Evolutionary conservation across 75 land plant species (phyloP).

Genomic region (Sequoia sempervirens): DNA sequence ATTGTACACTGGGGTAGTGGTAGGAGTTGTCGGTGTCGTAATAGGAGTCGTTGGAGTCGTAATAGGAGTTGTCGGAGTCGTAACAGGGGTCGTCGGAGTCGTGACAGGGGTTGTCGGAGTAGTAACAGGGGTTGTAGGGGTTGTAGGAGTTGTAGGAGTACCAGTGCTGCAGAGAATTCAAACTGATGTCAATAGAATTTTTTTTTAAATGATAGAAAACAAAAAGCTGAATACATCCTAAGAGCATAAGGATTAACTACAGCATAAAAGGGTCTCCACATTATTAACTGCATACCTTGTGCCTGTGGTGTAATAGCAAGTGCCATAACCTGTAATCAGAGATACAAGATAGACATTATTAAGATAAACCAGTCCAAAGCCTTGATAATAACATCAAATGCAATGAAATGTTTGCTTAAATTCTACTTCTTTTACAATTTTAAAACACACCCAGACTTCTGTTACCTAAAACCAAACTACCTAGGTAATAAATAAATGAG

Average conservation of each 20-base stretch:
- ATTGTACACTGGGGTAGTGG: constrained; percentile 1
- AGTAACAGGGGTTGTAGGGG: not conserved
- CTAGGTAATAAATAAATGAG: not conserved
- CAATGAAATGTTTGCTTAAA: not conserved
- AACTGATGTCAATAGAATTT: not conserved
- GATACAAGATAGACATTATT: not conserved
- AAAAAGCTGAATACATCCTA: no score
- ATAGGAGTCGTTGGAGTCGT: not conserved
- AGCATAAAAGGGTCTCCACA: not conserved
- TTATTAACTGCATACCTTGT: constrained; percentile 3
- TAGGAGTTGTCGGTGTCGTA: not conserved
- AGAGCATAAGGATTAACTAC: not conserved
- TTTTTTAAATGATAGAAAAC: not conserved
- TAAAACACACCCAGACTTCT: not conserved
- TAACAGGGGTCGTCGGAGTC: not conserved
- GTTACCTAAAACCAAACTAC: no score
- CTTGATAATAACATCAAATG: not conserved
- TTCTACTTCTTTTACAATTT: not conserved
- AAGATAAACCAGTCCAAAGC: not conserved
- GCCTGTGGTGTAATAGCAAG: not conserved
- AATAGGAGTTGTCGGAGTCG: not conserved
- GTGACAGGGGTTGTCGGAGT: not conserved
- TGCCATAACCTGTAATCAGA: constrained; percentile 8
- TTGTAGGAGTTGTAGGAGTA: not conserved
- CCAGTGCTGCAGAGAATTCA: constrained; percentile 8